phyloP scores from a whole-genome alignment of 2,329 filamentous ascomycete genomes.

The Pyrenophora tritici-repentis region DNA sequence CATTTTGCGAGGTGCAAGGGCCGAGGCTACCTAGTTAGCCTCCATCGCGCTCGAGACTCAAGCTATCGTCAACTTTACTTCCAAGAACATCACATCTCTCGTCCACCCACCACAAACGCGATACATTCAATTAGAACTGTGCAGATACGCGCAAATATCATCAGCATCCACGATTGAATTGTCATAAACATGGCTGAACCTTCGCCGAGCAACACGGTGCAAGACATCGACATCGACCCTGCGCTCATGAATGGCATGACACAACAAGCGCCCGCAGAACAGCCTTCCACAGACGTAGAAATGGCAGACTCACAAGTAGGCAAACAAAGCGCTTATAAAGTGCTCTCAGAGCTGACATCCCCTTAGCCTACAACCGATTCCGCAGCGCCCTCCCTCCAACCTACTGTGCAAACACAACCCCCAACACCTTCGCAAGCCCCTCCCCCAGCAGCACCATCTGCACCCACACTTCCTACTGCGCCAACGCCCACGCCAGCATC shows the following conservation, averaged over 20 bases:
- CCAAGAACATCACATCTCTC: slow-evolving; percentile 2
- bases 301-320: slow-evolving; percentile 37
- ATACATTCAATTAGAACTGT: background rate
- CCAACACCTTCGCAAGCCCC: slow-evolving; percentile 10
- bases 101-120: background rate
- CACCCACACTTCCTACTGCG: slow-evolving; percentile 1
- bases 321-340: background rate
- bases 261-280: background rate
- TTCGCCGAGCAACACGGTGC: slow-evolving; percentile 10
- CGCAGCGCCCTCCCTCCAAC: slow-evolving; percentile 5
- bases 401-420: slow-evolving; percentile 16
- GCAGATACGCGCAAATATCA: slow-evolving; percentile 1
- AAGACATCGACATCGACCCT: slow-evolving; percentile 23
- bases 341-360: background rate
- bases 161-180: background rate
- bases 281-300: slow-evolving; percentile 31
- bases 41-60: slow-evolving; percentile 18
- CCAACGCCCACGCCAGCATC: slow-evolving; percentile 26
- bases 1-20: background rate
- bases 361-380: background rate
- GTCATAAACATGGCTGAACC: slow-evolving; percentile 2
- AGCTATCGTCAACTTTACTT: slow-evolving; percentile 6
- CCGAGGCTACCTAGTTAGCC: slow-evolving; percentile 12
- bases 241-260: slow-evolving; percentile 28
- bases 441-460: slow-evolving; percentile 5